Conservation (phyloP, 202 grass and related monocot genomes). For the Carex arenaria region DNA sequence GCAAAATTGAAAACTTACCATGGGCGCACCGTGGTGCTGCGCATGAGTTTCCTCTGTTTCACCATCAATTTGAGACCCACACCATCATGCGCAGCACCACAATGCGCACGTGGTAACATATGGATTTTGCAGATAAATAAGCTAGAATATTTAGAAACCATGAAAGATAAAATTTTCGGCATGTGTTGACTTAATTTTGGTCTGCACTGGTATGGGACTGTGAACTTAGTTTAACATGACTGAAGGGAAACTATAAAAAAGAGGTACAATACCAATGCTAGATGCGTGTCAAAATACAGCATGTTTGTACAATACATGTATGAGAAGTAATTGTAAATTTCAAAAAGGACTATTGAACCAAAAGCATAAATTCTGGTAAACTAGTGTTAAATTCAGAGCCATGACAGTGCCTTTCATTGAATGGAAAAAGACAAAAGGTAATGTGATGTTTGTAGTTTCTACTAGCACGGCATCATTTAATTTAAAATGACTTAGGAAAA, state of each 20-base stretch:
- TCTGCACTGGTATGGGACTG: not conserved
- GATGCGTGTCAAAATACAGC: not conserved
- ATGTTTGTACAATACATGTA: not conserved
- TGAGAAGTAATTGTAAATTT: not conserved
- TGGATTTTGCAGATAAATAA: not conserved
- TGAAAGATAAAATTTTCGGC: not conserved
- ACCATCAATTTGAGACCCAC: too few relatives aligned
- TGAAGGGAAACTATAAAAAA: not conserved
- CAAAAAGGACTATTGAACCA: not conserved
- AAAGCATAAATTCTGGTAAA: not conserved
- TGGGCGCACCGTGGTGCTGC: too few relatives aligned
- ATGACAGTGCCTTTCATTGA: not conserved
- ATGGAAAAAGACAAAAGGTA: not conserved
- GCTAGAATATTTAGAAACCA: not conserved
- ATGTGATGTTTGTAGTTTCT: not conserved
- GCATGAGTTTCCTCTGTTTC: too few relatives aligned
- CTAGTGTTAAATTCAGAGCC: not conserved
- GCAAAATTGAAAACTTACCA: too few relatives aligned
- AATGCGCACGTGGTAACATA: too few relatives aligned
- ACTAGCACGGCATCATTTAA: not conserved
- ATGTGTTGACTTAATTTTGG: not conserved
- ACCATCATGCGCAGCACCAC: too few relatives aligned
- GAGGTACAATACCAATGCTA: not conserved
- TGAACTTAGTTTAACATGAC: not conserved
- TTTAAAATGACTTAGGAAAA: not conserved